phyloP scores from a whole-genome alignment of 2,329 filamentous ascomycete genomes.

The Teratosphaeria zuluensis region DNA sequence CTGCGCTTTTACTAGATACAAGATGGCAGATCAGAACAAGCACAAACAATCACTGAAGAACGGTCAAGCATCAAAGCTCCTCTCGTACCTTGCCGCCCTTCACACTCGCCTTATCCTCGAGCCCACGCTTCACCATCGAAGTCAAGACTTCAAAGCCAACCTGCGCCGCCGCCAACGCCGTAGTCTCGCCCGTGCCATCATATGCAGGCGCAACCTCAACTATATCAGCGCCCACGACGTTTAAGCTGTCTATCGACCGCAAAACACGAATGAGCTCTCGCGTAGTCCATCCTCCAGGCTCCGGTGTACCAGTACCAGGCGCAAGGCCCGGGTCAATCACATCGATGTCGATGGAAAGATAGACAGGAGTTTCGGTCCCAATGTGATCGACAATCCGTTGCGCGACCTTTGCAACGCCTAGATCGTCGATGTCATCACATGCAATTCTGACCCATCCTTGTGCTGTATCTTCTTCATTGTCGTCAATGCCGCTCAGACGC shows the following conservation, averaged over 20 bases:
- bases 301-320: constrained; percentile 63
- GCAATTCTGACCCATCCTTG: constrained; percentile 74
- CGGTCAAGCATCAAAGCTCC: constrained; percentile 15
- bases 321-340: constrained; percentile 65
- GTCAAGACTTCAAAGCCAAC: constrained; percentile 79
- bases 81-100: constrained; percentile 8
- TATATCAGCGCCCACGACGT: constrained; percentile 80
- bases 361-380: constrained; percentile 67
- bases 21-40: neutral
- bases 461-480: constrained; percentile 57
- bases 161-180: constrained; percentile 73
- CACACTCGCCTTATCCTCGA: constrained; percentile 29
- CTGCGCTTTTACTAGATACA: neutral
- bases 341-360: constrained; percentile 73
- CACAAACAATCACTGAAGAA: neutral
- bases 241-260: constrained; percentile 69
- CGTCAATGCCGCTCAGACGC: constrained; percentile 58
- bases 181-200: constrained; percentile 70
- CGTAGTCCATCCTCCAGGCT: constrained; percentile 85
- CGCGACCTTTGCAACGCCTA: constrained; percentile 63
- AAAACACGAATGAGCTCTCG: constrained; percentile 77
- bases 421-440: constrained; percentile 80
- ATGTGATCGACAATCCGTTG: constrained; percentile 60
- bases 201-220: constrained; percentile 85
- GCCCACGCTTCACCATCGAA: constrained; percentile 55